Evolutionary conservation across 1,139 yeast genomes (phyloP).

Genomic region (Zygosaccharomyces pseudobailii): DNA sequence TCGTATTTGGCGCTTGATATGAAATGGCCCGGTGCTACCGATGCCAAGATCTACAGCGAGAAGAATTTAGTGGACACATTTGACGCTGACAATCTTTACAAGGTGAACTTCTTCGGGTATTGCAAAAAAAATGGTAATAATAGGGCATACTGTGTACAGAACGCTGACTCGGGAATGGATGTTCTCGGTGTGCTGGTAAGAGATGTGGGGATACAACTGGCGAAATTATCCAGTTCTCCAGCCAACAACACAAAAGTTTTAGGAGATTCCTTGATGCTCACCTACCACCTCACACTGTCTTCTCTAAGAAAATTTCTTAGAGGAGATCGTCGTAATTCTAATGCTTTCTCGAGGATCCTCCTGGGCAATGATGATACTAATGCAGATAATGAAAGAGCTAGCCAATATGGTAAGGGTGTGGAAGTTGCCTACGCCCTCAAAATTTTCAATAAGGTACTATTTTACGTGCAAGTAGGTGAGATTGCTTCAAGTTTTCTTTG

Average conservation of each 20-base stretch:
- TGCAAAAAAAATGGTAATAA: conserved; percentile 20
- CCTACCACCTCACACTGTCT: conserved; percentile 18
- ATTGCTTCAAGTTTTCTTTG: conserved; percentile 7
- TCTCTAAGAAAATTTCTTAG: conserved; percentile 17
- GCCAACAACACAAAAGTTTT: conserved; percentile 19
- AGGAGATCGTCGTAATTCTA: conserved; percentile 13
- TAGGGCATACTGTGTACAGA: conserved; percentile 23
- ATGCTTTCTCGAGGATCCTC: conserved; percentile 13
- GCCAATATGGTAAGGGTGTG: conserved; percentile 14
- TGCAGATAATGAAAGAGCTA: conserved; percentile 1
- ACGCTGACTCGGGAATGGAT: conserved; percentile 26
- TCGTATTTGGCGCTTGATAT: conserved; percentile 56
- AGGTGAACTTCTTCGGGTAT: conserved; percentile 28
- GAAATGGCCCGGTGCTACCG: conserved; percentile 29
- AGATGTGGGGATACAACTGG: conserved; percentile 31
- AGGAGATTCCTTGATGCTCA: conserved; percentile 26
- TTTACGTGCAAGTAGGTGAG: conserved; percentile 11
- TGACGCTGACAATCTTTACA: conserved; percentile 19
- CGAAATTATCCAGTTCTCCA: conserved; percentile 19
- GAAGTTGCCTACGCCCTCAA: conserved; percentile 14
- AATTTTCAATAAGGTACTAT: conserved; percentile 12
- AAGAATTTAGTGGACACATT: conserved; percentile 29
- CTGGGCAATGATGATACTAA: conserved; percentile 8
- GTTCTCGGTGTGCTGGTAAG: conserved; percentile 24
- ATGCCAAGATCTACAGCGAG: conserved; percentile 22